phyloP scores from a whole-genome alignment of 2,329 filamentous ascomycete species.

The Sporothrix luriei region DNA sequence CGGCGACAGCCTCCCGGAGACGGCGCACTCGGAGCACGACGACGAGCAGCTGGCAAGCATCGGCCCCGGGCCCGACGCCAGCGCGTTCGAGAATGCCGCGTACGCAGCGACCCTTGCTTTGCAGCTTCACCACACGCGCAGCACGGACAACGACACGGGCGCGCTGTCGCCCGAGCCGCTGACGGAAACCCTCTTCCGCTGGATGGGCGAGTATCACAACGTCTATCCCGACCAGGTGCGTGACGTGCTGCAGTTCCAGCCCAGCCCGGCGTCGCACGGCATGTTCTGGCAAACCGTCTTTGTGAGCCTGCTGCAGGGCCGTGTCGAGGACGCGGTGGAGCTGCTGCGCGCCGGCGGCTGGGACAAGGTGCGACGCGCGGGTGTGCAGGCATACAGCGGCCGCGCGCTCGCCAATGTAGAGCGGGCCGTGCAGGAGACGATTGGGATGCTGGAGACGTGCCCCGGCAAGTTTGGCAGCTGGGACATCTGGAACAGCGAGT shows the following conservation, averaged over 20 bases:
- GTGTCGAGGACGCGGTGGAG: constrained; percentile 65
- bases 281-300: constrained; percentile 88
- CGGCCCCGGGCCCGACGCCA: constrained; percentile 63
- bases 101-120: constrained; percentile 79
- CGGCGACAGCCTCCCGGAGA: constrained; percentile 47
- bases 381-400: constrained; percentile 69
- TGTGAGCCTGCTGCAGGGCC: constrained; percentile 72
- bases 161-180: constrained; percentile 51
- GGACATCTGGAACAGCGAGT: constrained; percentile 80
- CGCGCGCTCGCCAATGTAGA: constrained; percentile 77
- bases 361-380: constrained; percentile 71
- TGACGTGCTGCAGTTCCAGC: constrained; percentile 63
- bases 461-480: constrained; percentile 73
- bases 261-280: constrained; percentile 73
- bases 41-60: constrained; percentile 63
- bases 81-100: constrained; percentile 72
- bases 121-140: constrained; percentile 71
- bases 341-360: constrained; percentile 77
- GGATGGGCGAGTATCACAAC: constrained; percentile 76
- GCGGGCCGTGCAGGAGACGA: constrained; percentile 68
- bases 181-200: constrained; percentile 78
- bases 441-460: constrained; percentile 70
- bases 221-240: constrained; percentile 68
- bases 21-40: constrained; percentile 46
- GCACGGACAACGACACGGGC: constrained; percentile 44